These are phyloP conservation scores for Parmales sp. DNA, from an alignment of 108 stramenopile genomes.

Conservation along the genomic window DNA sequence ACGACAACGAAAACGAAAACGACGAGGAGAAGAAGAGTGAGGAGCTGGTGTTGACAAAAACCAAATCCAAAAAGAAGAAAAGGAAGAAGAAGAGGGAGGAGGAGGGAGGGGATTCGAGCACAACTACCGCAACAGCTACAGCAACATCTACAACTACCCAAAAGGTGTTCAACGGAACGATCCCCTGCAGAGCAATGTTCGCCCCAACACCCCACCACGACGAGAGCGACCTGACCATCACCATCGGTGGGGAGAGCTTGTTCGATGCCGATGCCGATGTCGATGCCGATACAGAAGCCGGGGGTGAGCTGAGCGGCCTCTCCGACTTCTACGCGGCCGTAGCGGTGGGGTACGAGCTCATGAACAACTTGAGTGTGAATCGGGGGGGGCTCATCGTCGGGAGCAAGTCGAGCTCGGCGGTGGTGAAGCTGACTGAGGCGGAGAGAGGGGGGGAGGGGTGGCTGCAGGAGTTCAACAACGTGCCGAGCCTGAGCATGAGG, in stretches of 20 bases:
- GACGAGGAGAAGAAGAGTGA: not conserved
- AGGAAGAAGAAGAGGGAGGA: not conserved
- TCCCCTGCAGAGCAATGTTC: not conserved
- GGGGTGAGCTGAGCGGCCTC: too few relatives aligned
- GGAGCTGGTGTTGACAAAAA: not conserved
- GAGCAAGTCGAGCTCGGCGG: not conserved
- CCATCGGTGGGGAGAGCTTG: not conserved
- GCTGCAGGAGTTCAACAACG: not conserved
- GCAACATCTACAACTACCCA: not conserved
- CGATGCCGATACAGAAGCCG: too few relatives aligned
- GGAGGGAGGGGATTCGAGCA: not conserved
- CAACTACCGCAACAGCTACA: not conserved
- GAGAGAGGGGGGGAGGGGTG: not conserved
- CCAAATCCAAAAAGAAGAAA: not conserved
- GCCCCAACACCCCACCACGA: not conserved
- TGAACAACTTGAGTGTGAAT: not conserved
- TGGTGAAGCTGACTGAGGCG: not conserved
- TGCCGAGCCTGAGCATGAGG: not conserved
- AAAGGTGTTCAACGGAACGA: not conserved
- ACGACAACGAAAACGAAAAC: not conserved
- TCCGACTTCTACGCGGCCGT: constrained; percentile 9
- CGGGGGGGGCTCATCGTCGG: not conserved
- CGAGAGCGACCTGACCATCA: not conserved
- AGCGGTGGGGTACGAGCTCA: constrained; percentile 5
- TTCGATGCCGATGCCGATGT: not conserved